Evolutionary conservation across 345 rosid species (phyloP).

Genomic region (Cochlearia excelsa): DNA sequence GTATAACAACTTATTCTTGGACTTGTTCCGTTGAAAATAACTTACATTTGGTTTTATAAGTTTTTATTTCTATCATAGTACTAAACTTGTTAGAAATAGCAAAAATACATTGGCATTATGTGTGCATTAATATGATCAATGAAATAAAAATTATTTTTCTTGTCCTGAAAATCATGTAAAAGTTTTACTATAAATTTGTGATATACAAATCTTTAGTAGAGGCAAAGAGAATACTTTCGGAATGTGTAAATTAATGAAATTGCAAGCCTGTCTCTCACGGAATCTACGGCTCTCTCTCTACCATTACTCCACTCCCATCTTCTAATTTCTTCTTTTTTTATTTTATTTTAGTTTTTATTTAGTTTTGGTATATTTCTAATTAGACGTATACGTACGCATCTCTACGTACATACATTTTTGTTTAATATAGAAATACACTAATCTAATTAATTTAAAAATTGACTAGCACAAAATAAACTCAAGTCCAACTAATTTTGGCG

Average conservation of each 20-base stretch:
- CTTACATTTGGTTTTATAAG: neutral
- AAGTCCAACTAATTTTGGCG: constrained; percentile 35
- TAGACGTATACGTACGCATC: constrained; percentile 25
- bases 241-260: constrained; percentile 31
- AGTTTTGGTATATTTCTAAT: constrained; percentile 8
- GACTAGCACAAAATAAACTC: constrained; percentile 7
- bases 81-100: neutral
- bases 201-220: neutral
- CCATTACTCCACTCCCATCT: constrained; percentile 39
- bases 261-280: constrained; percentile 54
- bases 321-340: constrained; percentile 4
- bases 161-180: too few species aligned
- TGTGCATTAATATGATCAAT: too few species aligned
- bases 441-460: constrained; percentile 6
- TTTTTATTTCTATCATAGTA: too few species aligned
- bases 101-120: too few species aligned
- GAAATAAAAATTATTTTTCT: too few species aligned
- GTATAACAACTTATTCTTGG: neutral
- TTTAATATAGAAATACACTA: neutral
- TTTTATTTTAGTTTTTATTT: neutral
- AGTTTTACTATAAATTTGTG: too few species aligned
- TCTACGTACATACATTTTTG: constrained; percentile 24
- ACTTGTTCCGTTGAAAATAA: too few species aligned
- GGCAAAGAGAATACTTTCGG: constrained; percentile 19
- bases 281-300: constrained; percentile 47